phyloP scores from a whole-genome alignment of 192 early-diverging fungal genomes.

The Rhizophlyctis rosea region DNA sequence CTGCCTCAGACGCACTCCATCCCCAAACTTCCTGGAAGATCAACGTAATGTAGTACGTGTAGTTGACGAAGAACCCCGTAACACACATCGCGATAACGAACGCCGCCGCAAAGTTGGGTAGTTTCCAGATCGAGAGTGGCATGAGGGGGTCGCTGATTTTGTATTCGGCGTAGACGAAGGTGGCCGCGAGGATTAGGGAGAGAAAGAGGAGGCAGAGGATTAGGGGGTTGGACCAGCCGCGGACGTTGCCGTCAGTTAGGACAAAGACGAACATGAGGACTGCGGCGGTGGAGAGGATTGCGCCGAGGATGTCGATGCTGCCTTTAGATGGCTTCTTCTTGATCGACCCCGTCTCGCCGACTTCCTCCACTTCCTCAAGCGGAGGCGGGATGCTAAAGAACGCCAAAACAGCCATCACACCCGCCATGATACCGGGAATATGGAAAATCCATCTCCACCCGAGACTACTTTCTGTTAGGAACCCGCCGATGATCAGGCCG shows the following conservation, averaged over 20 bases:
- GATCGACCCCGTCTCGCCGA: too few species aligned
- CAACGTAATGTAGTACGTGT: constrained; percentile 42
- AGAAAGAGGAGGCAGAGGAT: constrained; percentile 22
- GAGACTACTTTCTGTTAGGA: constrained; percentile 9
- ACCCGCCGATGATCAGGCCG: constrained; percentile 28
- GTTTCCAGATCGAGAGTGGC: constrained; percentile 37
- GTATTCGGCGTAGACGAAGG: constrained; percentile 32
- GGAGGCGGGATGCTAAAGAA: constrained; percentile 16
- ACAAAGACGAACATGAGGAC: constrained; percentile 30
- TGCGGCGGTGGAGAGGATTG: constrained; percentile 24
- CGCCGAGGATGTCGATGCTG: constrained; percentile 27
- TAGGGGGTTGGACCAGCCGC: constrained; percentile 18
- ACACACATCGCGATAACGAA: constrained; percentile 25
- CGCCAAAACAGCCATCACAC: constrained; percentile 3
- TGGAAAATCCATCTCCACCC: constrained; percentile 32
- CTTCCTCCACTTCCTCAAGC: background rate
- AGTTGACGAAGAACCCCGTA: constrained; percentile 35
- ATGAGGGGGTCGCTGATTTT: constrained; percentile 30
- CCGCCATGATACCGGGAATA: constrained; percentile 19
- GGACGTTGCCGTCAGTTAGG: constrained; percentile 18
- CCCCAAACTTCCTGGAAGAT: constrained; percentile 41
- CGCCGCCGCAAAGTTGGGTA: constrained; percentile 36
- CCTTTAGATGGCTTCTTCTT: too few species aligned
- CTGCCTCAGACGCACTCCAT: constrained; percentile 36
- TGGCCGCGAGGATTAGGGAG: constrained; percentile 25